Evolutionary conservation across 2,329 filamentous ascomycete species (phyloP).

Genomic region (Fusarium hostae): DNA sequence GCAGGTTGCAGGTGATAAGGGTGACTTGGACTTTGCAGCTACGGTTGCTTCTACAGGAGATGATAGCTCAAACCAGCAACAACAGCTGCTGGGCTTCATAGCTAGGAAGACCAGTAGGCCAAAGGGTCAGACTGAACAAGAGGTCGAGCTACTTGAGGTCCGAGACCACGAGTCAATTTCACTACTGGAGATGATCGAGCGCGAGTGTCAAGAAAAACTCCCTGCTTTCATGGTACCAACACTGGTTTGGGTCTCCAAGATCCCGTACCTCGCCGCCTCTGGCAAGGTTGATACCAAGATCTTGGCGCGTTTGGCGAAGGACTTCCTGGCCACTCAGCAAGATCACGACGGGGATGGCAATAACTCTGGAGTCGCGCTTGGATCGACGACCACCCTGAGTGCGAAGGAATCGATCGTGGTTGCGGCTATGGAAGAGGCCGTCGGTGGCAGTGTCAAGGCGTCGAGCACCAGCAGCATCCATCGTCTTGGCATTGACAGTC

Average conservation of each 20-base stretch:
- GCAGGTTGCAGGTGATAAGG: not conserved
- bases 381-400: not conserved
- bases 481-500: constrained; percentile 20
- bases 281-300: constrained; percentile 27
- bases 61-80: not conserved
- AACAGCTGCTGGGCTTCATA: constrained; percentile 3
- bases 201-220: constrained; percentile 5
- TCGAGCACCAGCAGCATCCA: not conserved
- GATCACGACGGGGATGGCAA: rapidly evolving
- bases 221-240: constrained; percentile 24
- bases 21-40: constrained; percentile 17
- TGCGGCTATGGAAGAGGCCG: not conserved
- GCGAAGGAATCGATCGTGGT: not conserved
- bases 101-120: not conserved
- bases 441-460: not conserved
- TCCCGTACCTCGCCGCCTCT: constrained; percentile 21
- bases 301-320: not conserved
- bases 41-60: not conserved
- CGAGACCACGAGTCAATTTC: not conserved
- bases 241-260: constrained; percentile 10
- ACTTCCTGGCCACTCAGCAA: not conserved
- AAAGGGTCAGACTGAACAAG: not conserved
- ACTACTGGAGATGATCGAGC: not conserved
- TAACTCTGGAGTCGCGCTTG: rapidly evolving
- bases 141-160: not conserved